Percentiles rank a stretch among this genome's conserved stretches.
Conservation (phyloP, 2,329 filamentous ascomycete species). For the Fusarium temperatum region DNA sequence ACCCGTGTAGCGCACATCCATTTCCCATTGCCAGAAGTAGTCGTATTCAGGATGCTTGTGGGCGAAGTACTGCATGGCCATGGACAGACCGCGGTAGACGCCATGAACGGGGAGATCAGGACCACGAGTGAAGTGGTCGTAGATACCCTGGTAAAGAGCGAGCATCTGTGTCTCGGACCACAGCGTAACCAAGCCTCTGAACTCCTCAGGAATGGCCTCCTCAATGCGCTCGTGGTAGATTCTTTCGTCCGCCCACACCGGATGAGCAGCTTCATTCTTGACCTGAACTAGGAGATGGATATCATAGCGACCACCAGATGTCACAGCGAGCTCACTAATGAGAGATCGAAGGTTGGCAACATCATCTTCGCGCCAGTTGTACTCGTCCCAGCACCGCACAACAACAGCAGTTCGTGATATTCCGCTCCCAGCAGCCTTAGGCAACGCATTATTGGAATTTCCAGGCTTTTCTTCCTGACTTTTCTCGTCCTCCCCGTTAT, state of each 20-base stretch:
- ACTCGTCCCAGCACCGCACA: constrained; percentile 84
- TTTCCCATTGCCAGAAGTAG: constrained; percentile 95
- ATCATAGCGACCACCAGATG: constrained; percentile 87
- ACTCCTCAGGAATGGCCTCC: constrained; percentile 80
- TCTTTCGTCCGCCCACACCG: constrained; percentile 80
- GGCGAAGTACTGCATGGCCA: constrained; percentile 95
- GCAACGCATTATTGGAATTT: not conserved
- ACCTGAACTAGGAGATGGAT: constrained; percentile 87
- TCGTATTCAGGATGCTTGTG: constrained; percentile 89
- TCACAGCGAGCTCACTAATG: constrained; percentile 82
- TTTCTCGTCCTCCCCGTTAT: not conserved
- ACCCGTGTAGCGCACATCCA: constrained; percentile 90
- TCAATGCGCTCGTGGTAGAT: constrained; percentile 73
- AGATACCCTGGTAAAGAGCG: constrained; percentile 86
- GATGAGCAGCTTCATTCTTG: constrained; percentile 76
- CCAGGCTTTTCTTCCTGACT: not conserved
- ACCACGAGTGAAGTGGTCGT: constrained; percentile 75
- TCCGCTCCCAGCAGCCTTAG: constrained; percentile 7
- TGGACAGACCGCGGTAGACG: constrained; percentile 90
- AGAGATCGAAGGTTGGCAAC: constrained; percentile 84
- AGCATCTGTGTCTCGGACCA: constrained; percentile 97
- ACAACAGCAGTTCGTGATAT: constrained; percentile 73
- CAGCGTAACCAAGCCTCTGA: constrained; percentile 85
- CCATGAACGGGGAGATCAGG: constrained; percentile 83
- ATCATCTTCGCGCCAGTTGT: constrained; percentile 80